Evolutionary conservation across 805 yeast genomes (phyloP), one percentile per base, ranked within the genome.

Genomic region (Saccharomycopsis selenospora): DNA sequence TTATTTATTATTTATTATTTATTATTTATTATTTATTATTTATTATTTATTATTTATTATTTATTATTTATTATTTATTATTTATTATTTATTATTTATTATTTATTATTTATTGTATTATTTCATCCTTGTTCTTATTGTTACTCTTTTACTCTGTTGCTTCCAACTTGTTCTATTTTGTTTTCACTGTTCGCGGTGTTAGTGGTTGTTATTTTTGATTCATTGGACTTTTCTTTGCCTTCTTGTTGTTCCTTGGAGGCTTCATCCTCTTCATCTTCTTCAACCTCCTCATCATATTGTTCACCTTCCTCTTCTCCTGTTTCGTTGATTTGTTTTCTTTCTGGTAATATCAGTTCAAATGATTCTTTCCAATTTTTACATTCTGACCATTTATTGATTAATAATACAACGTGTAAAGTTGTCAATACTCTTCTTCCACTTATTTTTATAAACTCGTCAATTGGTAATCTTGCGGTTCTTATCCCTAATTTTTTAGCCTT

Each of bases 381-480:
- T 57, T 89, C 95, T 51, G 81, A 73, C 85, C 91, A 89, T 61
- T 80, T 78, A 47, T 91, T 72, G 66, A 89, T 70, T 52, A 93
- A 66, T 62, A 91, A 96, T 52, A 86, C 84, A n/a, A 93, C 98
- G 62, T 91, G 98, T 27, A 95, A 85, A 0, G 97, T 90, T 0
- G 98, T 95, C 52, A 93, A 69, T 2, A 91, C 98, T 54, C 80
- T 79, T 57, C 98, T 75, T 1, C 98, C 96, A 52, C 85, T 80
- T 45, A 93, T 66, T 55, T 81, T 77, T 50, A 93, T 85, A 59
- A 72, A 87, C 63, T 88, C 87, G 48, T 82, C 95, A 48, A 91
- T 87, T 3, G 99, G 99, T 45, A 91, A 71, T 59, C 86, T 75
- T 22, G 80, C 90, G 1, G 93, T 85, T 38, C 71, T 63, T 17